Evolutionary conservation across 345 rosid genomes (phyloP).

Genomic region (Brassica nigra): DNA sequence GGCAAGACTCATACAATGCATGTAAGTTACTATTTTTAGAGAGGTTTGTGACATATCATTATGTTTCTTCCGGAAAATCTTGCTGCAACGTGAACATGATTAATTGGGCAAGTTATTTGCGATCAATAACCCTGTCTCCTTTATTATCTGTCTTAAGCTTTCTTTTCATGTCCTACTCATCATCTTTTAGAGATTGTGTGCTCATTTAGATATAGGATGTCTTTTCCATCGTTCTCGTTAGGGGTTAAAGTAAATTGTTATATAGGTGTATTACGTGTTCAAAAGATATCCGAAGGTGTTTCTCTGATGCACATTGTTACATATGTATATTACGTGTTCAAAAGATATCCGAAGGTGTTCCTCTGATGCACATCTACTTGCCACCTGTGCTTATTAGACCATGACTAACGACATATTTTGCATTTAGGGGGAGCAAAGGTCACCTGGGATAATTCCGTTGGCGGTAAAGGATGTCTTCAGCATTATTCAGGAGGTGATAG

Average conservation of each 20-base stretch:
- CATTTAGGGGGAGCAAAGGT: conserved; percentile 92
- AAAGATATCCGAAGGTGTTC: conserved; percentile 4
- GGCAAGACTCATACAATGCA: conserved; percentile 99
- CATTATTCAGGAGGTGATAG: conserved; percentile 89
- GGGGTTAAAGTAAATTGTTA: conserved; percentile 2
- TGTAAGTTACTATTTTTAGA: conserved; percentile 52
- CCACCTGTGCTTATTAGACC: conserved; percentile 20
- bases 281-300: conserved; percentile 4
- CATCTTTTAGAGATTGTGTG: not conserved
- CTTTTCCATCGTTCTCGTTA: not conserved
- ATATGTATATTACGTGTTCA: conserved; percentile 1
- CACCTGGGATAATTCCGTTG: conserved; percentile 91
- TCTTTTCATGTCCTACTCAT: not conserved
- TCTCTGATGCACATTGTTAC: conserved; percentile 9
- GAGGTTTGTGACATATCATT: not conserved
- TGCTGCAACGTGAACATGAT: not conserved
- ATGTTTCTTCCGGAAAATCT: not conserved
- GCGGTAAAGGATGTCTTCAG: conserved; percentile 94
- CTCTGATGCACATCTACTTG: conserved; percentile 10
- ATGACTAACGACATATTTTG: conserved; percentile 17
- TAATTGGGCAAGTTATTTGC: not conserved
- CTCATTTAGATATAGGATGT: conserved; percentile 4
- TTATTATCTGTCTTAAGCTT: not conserved
- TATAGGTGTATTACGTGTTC: not conserved
- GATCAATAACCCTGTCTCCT: not conserved